These are phyloP conservation scores for Diplodia sapinea DNA, from an alignment of 2,329 filamentous ascomycete species.

Conservation along the genomic window DNA sequence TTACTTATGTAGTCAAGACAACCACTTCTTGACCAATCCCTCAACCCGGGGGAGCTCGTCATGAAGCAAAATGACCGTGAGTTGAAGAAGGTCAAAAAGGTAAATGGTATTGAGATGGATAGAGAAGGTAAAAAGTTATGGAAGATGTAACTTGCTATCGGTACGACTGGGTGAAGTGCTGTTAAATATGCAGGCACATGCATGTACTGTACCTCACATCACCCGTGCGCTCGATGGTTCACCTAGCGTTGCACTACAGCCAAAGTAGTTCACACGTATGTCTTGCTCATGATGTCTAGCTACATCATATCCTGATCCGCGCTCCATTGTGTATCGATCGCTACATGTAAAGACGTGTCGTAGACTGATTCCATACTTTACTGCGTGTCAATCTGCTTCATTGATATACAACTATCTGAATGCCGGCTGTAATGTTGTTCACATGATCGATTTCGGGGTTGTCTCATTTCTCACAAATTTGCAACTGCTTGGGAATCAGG, in stretches of 20 bases:
- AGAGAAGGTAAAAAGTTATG: no score
- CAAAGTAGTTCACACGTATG: not conserved
- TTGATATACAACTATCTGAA: conserved; percentile 19
- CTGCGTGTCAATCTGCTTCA: not conserved
- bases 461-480: not conserved
- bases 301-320: not conserved
- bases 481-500: not conserved
- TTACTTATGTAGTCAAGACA: no score
- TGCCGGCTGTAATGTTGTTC: not conserved
- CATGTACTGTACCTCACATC: no score
- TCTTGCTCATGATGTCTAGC: not conserved
- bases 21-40: no score
- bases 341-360: not conserved
- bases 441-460: not conserved
- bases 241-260: not conserved
- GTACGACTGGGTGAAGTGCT: no score
- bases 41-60: no score
- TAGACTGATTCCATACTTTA: not conserved
- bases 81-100: no score
- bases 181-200: no score
- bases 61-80: no score
- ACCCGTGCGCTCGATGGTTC: no score
- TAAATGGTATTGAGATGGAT: no score
- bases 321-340: not conserved
- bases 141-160: no score